phyloP scores from a whole-genome alignment of 805 yeast species.

The Monosporozyma servazzii region DNA sequence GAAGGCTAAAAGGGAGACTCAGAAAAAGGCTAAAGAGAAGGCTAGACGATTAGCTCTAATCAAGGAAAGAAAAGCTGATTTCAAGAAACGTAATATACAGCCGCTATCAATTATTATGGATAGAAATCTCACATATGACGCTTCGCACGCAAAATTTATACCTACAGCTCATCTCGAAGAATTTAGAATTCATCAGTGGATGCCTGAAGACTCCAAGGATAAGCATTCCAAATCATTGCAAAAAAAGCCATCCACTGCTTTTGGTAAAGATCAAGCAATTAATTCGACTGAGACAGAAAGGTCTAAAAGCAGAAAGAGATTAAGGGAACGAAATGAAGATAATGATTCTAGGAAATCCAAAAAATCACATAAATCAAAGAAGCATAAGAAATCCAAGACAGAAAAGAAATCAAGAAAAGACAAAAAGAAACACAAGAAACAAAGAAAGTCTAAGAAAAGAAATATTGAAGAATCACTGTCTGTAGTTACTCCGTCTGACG shows the following conservation, averaged over 20 bases:
- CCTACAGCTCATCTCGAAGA: neutral
- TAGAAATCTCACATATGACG: neutral
- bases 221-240: neutral
- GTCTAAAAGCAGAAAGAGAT: neutral
- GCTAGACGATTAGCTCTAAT: neutral
- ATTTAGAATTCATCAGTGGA: neutral
- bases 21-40: neutral
- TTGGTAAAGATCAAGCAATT: no score
- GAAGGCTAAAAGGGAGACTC: neutral
- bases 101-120: neutral
- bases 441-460: neutral
- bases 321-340: neutral
- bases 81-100: neutral
- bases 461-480: neutral
- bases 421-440: neutral
- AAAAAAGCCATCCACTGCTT: neutral
- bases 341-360: neutral
- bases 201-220: neutral
- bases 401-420: neutral
- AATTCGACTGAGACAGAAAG: neutral
- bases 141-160: neutral
- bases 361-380: neutral
- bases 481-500: neutral
- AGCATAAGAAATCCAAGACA: neutral
- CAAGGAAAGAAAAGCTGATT: neutral